Evolutionary conservation across 345 rosid species (phyloP).

Genomic region (Orychophragmus violaceus): DNA sequence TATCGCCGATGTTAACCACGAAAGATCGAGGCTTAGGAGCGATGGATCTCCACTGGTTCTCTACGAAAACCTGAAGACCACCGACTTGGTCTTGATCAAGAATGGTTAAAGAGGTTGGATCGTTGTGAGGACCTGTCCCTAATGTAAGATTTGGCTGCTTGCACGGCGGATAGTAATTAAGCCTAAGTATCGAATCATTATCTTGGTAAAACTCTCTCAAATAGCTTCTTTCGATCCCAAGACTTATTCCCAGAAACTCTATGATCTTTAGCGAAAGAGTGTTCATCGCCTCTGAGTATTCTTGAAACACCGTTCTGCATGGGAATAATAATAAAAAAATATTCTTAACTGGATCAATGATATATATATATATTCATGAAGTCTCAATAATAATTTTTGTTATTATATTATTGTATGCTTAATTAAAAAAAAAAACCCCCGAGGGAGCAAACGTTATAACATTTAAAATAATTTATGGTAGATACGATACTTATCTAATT

Average conservation of each 20-base stretch:
- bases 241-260: neutral
- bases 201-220: neutral
- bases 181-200: neutral
- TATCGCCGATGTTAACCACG: neutral
- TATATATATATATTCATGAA: neutral
- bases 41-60: neutral
- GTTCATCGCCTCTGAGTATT: constrained; percentile 1
- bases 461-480: no score
- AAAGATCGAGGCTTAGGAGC: neutral
- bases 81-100: neutral
- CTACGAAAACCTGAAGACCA: neutral
- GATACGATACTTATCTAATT: no score
- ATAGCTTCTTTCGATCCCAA: neutral
- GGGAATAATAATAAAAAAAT: neutral
- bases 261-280: neutral
- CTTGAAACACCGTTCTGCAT: neutral
- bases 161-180: neutral
- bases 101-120: neutral
- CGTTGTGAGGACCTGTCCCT: neutral
- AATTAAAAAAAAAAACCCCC: no score
- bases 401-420: no score
- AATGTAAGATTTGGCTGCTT: neutral
- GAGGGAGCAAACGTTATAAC: no score
- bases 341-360: neutral
- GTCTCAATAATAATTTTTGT: neutral